phyloP scores from a whole-genome alignment of 371 early-diverging fungal species.

The Rhizopus microsporus region DNA sequence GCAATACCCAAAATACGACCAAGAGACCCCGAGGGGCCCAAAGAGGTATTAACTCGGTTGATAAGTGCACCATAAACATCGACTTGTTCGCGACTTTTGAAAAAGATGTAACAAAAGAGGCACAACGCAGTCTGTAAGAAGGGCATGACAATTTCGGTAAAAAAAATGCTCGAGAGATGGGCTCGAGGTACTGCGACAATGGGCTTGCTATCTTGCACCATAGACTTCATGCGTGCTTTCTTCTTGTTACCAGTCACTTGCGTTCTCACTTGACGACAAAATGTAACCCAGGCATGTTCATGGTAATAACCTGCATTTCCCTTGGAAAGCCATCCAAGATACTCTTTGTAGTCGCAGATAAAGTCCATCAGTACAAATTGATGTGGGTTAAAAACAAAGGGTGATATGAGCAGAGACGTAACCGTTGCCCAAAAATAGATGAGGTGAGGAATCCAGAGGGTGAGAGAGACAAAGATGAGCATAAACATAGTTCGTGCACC shows the following conservation, averaged over 20 bases:
- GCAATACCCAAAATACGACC: constrained; percentile 63
- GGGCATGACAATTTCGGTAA: constrained; percentile 76
- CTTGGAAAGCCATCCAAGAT: constrained; percentile 75
- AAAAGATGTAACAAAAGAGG: constrained; percentile 65
- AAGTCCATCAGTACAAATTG: constrained; percentile 78
- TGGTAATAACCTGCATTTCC: constrained; percentile 68
- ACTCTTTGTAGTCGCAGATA: constrained; percentile 78
- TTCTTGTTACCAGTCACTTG: constrained; percentile 66
- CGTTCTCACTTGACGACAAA: constrained; percentile 74
- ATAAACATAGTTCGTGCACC: constrained; percentile 76
- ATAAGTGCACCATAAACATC: constrained; percentile 26
- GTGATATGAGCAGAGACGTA: constrained; percentile 69
- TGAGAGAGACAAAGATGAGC: constrained; percentile 74
- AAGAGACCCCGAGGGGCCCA: constrained; percentile 22
- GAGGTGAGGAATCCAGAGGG: constrained; percentile 74
- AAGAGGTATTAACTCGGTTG: constrained; percentile 12
- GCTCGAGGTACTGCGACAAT: constrained; percentile 70
- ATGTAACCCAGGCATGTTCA: constrained; percentile 80
- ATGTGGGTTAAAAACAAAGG: constrained; percentile 87
- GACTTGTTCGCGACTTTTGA: constrained; percentile 42
- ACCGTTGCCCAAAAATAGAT: constrained; percentile 88
- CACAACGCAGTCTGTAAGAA: constrained; percentile 67
- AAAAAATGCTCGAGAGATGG: constrained; percentile 67
- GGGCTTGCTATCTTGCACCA: constrained; percentile 52
- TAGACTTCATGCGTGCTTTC: constrained; percentile 41